phyloP scores from a whole-genome alignment of 345 rosid species.

The Nephelium lappaceum region DNA sequence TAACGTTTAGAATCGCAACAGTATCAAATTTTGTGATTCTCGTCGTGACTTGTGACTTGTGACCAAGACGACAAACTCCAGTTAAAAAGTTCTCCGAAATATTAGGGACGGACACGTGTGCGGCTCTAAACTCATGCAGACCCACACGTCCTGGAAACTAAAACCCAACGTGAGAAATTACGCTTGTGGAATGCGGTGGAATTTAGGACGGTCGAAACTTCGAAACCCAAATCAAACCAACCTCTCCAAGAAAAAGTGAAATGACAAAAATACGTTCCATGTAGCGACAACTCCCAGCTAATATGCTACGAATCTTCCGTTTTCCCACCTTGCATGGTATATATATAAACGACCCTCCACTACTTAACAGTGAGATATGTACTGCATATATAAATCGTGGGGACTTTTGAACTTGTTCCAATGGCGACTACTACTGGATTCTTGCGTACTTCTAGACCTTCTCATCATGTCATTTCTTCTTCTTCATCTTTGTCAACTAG shows the following conservation, averaged over 20 bases:
- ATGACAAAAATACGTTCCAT: not conserved
- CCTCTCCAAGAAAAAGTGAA: slow-evolving; percentile 25
- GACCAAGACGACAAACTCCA: not conserved
- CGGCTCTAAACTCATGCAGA: slow-evolving; percentile 19
- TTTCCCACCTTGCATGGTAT: slow-evolving; percentile 10
- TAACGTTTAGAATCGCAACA: not conserved
- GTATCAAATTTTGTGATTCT: not conserved
- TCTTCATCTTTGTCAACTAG: slow-evolving; percentile 22
- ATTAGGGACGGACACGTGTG: slow-evolving; percentile 28
- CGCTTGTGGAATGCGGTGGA: not conserved
- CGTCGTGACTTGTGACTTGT: too few relatives aligned
- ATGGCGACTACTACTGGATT: slow-evolving; percentile 52
- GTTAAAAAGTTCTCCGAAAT: not conserved
- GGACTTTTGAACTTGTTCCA: not conserved
- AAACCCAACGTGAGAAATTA: slow-evolving; percentile 9
- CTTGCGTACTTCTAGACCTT: slow-evolving; percentile 26
- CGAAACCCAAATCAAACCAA: not conserved
- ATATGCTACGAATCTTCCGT: slow-evolving; percentile 59
- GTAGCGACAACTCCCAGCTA: slow-evolving; percentile 25
- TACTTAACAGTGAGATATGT: too few relatives aligned
- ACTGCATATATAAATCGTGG: too few relatives aligned
- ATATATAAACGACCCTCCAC: slow-evolving; percentile 13
- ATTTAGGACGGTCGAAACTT: slow-evolving; percentile 11
- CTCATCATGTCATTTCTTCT: slow-evolving; percentile 10
- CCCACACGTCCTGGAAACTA: slow-evolving; percentile 21